Evolutionary conservation across 116 monocot genomes (phyloP).

Genomic region (Posidonia oceanica): DNA sequence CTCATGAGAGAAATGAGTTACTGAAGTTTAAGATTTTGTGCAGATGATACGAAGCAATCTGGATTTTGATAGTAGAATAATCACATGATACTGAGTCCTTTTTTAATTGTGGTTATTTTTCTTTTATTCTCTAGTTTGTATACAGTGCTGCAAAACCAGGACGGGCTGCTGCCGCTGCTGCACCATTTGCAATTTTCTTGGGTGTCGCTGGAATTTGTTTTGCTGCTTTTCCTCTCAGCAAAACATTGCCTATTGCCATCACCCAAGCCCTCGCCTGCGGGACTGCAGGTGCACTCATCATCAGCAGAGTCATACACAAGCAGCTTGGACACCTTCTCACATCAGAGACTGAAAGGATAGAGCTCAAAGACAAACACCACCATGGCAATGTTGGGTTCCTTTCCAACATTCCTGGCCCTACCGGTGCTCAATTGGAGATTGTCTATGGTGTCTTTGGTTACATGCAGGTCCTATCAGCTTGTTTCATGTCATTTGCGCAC

Average conservation of each 20-base stretch:
- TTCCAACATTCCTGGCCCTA: constrained; percentile 72
- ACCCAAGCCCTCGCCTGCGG: constrained; percentile 64
- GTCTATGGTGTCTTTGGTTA: constrained; percentile 97
- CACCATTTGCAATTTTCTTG: constrained; percentile 70
- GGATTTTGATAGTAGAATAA: background rate
- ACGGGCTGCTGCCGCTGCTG: constrained; percentile 80
- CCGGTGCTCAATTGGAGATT: constrained; percentile 81
- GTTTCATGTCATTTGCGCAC: constrained; percentile 99
- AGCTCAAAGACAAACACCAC: constrained; percentile 13
- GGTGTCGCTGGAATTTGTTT: constrained; percentile 75
- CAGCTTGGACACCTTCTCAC: constrained; percentile 75
- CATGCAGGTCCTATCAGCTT: constrained; percentile 94
- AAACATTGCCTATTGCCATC: constrained; percentile 34
- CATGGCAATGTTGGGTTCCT: constrained; percentile 45
- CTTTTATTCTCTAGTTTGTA: constrained; percentile 52
- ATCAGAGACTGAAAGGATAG: constrained; percentile 48
- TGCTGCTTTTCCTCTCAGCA: constrained; percentile 73
- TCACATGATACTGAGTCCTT: background rate
- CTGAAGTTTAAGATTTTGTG: background rate
- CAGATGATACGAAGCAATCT: background rate
- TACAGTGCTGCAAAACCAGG: constrained; percentile 94
- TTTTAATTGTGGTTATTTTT: background rate
- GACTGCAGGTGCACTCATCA: constrained; percentile 41
- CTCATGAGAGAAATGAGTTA: background rate
- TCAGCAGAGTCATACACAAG: constrained; percentile 49